Conservation (phyloP, 768 basidiomycete species). For the Coprinellus aureogranulatus region DNA sequence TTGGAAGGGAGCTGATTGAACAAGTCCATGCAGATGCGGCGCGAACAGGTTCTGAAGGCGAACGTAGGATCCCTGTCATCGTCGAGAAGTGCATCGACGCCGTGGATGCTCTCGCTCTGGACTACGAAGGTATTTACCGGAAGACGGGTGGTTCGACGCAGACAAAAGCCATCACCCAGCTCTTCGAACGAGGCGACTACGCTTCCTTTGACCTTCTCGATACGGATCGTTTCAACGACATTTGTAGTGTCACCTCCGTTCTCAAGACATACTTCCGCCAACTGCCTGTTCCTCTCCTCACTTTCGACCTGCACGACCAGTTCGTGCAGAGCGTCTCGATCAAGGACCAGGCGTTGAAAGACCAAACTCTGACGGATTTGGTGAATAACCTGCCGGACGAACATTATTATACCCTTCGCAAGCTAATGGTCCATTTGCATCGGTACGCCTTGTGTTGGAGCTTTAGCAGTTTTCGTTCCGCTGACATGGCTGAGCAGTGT, state of each 20-base stretch:
- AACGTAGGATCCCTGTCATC: slow-evolving; percentile 75
- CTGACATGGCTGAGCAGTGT: slow-evolving; percentile 47
- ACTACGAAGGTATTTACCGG: slow-evolving; percentile 97
- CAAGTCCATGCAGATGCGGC: slow-evolving; percentile 72
- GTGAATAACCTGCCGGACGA: slow-evolving; percentile 78
- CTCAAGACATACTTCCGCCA: slow-evolving; percentile 94
- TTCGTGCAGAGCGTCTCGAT: slow-evolving; percentile 78
- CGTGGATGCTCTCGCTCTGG: slow-evolving; percentile 83
- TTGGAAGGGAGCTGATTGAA: slow-evolving; percentile 83
- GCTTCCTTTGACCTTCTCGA: slow-evolving; percentile 84
- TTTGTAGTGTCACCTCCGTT: slow-evolving; percentile 94
- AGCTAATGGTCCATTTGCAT: slow-evolving; percentile 85
- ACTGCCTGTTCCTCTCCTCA: slow-evolving; percentile 88
- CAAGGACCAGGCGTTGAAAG: slow-evolving; percentile 60
- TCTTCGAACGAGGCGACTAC: slow-evolving; percentile 94
- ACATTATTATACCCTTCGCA: slow-evolving; percentile 81
- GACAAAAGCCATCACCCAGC: slow-evolving; percentile 87
- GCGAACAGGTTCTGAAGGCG: slow-evolving; percentile 32
- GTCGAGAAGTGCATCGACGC: slow-evolving; percentile 96
- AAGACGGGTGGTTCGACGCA: slow-evolving; percentile 94
- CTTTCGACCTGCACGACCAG: slow-evolving; percentile 86
- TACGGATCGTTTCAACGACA: slow-evolving; percentile 90
- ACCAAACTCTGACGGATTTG: slow-evolving; percentile 59
- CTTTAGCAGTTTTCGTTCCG: slow-evolving; percentile 6
- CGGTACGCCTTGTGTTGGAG: slow-evolving; percentile 56